These are phyloP conservation scores for Amyloporia xantha DNA, from an alignment of 768 basidiomycete species.

Conservation along the genomic window DNA sequence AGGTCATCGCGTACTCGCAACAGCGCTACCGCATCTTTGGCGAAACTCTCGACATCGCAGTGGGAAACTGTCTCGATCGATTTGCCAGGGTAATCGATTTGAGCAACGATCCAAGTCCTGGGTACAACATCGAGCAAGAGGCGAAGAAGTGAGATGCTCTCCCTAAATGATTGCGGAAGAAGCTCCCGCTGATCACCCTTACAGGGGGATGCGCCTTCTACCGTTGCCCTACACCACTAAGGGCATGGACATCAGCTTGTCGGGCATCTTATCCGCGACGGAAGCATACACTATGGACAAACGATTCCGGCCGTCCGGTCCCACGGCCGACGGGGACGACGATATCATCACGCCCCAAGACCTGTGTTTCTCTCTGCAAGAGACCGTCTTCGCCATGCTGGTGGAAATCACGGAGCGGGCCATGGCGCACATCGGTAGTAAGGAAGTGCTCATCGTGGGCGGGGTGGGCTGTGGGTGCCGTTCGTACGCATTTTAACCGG, in stretches of 20 bases:
- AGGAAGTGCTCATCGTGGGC: constrained; percentile 94
- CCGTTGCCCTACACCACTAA: constrained; percentile 93
- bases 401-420: constrained; percentile 99
- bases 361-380: constrained; percentile 93
- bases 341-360: constrained; percentile 92
- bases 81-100: constrained; percentile 93
- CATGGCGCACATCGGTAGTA: constrained; percentile 97
- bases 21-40: constrained; percentile 98
- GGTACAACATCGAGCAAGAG: constrained; percentile 95
- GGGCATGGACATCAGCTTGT: constrained; percentile 96
- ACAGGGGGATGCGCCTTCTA: constrained; percentile 77
- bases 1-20: constrained; percentile 97
- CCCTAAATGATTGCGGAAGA: too few species aligned
- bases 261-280: constrained; percentile 84
- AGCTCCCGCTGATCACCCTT: not conserved
- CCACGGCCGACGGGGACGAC: constrained; percentile 34
- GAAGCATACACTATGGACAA: constrained; percentile 87
- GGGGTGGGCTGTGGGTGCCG: constrained; percentile 92
- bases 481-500: not conserved
- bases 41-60: constrained; percentile 98
- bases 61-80: constrained; percentile 96
- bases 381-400: constrained; percentile 96
- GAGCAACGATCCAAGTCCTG: constrained; percentile 93
- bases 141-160: constrained; percentile 69
- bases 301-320: constrained; percentile 54